Conservation (phyloP, 192 early-diverging fungal genomes). For the Ambispora gerdemannii region DNA sequence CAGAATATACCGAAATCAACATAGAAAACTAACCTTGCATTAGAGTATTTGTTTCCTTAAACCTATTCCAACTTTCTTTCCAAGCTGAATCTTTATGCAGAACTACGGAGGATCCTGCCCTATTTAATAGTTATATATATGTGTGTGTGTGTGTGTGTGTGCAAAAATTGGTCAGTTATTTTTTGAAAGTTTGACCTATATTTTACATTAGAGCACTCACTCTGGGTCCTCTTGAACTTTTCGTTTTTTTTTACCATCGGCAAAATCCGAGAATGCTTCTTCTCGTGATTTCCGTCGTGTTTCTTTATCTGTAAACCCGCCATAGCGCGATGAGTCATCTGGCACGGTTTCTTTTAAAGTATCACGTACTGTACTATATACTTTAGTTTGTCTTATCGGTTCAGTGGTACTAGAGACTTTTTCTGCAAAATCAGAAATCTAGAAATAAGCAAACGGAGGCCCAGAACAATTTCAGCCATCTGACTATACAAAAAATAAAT, state of each 20-base stretch:
- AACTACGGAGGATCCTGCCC: slow-evolving; percentile 73
- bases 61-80: slow-evolving; percentile 89
- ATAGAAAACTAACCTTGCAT: slow-evolving; percentile 56
- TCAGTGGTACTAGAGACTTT: slow-evolving; percentile 62
- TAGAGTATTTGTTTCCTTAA: slow-evolving; percentile 84
- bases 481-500: background rate
- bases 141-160: background rate
- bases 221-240: slow-evolving; percentile 40
- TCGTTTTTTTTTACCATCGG: slow-evolving; percentile 5
- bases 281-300: slow-evolving; percentile 59
- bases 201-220: too few relatives aligned
- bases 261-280: slow-evolving; percentile 36
- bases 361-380: slow-evolving; percentile 61
- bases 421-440: slow-evolving; percentile 60
- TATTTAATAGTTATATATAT: slow-evolving; percentile 22
- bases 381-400: slow-evolving; percentile 64
- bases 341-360: slow-evolving; percentile 67
- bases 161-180: slow-evolving; percentile 33
- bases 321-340: slow-evolving; percentile 67
- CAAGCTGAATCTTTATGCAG: slow-evolving; percentile 83
- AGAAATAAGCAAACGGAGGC: background rate
- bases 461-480: background rate
- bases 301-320: slow-evolving; percentile 75
- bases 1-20: background rate
- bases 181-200: too few relatives aligned